phyloP scores from a whole-genome alignment of 2,329 filamentous ascomycete species.

The Neoarthrinium moseri region DNA sequence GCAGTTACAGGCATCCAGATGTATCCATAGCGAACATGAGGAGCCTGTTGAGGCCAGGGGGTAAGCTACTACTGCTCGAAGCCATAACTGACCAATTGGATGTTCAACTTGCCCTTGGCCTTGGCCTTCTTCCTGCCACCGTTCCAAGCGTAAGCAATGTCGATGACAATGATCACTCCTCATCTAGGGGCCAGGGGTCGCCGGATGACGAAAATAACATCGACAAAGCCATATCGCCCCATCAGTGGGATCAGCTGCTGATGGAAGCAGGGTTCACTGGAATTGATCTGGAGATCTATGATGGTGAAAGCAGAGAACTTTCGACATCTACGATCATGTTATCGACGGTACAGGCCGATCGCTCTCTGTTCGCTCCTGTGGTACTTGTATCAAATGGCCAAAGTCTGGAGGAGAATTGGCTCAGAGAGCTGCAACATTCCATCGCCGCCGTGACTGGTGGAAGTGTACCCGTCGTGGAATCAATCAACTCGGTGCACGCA shows the following conservation, averaged over 20 bases:
- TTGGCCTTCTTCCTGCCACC: too few relatives aligned
- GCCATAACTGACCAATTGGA: background rate
- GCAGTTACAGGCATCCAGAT: slow-evolving; percentile 16
- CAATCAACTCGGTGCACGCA: background rate
- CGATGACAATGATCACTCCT: too few relatives aligned
- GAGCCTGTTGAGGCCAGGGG: slow-evolving; percentile 15
- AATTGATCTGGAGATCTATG: background rate
- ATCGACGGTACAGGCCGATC: background rate
- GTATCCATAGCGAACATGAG: slow-evolving; percentile 14
- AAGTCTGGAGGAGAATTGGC: background rate
- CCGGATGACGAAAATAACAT: too few relatives aligned
- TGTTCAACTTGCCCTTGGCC: slow-evolving; percentile 3
- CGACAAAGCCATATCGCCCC: too few relatives aligned
- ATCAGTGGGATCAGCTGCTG: slow-evolving; percentile 1
- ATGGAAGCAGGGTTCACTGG: slow-evolving; percentile 1
- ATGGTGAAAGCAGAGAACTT: background rate
- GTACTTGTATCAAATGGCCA: background rate
- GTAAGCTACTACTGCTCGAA: slow-evolving; percentile 13
- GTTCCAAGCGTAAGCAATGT: too few relatives aligned
- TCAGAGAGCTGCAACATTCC: background rate
- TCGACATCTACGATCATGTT: background rate
- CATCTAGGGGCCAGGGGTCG: too few relatives aligned
- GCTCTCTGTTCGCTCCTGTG: background rate
- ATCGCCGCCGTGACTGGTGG: background rate
- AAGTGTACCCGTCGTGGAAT: background rate